Base-by-base conservation (phyloP, 768 basidiomycete genomes). In the Leccinum incarnatum region DNA sequence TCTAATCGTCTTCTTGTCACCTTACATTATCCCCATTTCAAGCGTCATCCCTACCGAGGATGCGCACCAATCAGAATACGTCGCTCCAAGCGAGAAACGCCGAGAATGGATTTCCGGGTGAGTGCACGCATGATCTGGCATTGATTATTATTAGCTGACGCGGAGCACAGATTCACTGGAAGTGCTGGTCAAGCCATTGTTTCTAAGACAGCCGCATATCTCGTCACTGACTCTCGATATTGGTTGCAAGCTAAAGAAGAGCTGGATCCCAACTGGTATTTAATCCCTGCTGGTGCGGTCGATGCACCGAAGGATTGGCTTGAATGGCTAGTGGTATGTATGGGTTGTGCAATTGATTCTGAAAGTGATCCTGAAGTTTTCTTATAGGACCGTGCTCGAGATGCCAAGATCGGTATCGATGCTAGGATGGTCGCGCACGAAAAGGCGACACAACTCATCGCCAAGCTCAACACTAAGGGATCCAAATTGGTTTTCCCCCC, bases 51-150 rank as follows among this genome's bases (percentile, higher is more conserved):
- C 91, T 2, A 85, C 81, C 36, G 89, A 91, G 71, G 92, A 94
- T 67, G 87, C 90, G 5, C 92, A 94, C 68, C 83, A 83, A 53
- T 91, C 91, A 0, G 92, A 94, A 72, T 93, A 91, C 60, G 87
- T 92, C 25, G 83, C 89, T 17, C 71, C 79, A 7, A 83, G 84
- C 58, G 92, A 94, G 72, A 88, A 88, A 70, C 83, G 92, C 51
- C 77, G 88, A 55, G 83, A 91, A 68, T 93, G 83, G 76, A 83
- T 93, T 53, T 86, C 87, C 47, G 88, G 87, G 88, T 89, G 69
- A 56, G 85, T 72, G n/a, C 51, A 40, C 51, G 30, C 29, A 52
- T 73, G 66, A 7, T 78, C 77, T 36, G 65, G 68, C 27, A 71
- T 21, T 47, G 69, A 48, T 36, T 37, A 36, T 55, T 37, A 50